These are phyloP conservation scores for Vigna reflexopilosa DNA, from an alignment of 306 rosid genomes.

Conservation along the genomic window DNA sequence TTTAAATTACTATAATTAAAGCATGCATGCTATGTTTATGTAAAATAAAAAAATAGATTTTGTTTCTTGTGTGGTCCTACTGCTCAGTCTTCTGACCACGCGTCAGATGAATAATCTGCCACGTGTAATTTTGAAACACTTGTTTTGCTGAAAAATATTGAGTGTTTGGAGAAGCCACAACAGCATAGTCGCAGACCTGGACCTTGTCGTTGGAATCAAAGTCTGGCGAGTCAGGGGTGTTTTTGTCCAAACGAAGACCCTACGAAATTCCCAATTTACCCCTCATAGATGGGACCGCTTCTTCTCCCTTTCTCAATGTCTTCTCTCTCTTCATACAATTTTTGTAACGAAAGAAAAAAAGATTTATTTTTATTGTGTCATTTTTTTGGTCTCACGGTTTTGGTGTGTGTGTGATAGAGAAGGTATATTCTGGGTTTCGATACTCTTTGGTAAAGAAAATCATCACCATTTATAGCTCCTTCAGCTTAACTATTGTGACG, in stretches of 20 bases:
- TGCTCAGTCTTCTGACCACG: background rate
- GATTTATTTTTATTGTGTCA: conserved; percentile 41
- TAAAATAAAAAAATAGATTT: background rate
- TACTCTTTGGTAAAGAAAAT: conserved; percentile 43
- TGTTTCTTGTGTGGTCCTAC: background rate
- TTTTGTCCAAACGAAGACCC: conserved; percentile 34
- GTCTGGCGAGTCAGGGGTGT: conserved; percentile 36
- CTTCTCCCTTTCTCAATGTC: background rate
- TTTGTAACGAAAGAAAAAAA: background rate
- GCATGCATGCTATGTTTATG: background rate
- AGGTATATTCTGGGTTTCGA: conserved; percentile 74
- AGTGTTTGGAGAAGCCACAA: conserved; percentile 16
- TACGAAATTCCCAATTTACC: conserved; percentile 49
- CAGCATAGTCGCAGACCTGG: conserved; percentile 1
- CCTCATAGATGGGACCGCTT: conserved; percentile 42
- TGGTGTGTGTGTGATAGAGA: conserved; percentile 19
- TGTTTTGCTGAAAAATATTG: conserved; percentile 25
- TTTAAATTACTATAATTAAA: background rate
- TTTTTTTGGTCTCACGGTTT: background rate
- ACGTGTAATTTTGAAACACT: conserved; percentile 41
- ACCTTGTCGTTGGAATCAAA: conserved; percentile 41
- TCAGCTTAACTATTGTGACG: conserved; percentile 32
- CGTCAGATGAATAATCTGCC: fast-evolving
- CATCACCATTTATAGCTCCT: conserved; percentile 46
- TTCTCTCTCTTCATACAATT: conserved; percentile 24